phyloP scores from a whole-genome alignment of 495 filamentous ascomycete genomes.

The Astrothelium macrocarpum region DNA sequence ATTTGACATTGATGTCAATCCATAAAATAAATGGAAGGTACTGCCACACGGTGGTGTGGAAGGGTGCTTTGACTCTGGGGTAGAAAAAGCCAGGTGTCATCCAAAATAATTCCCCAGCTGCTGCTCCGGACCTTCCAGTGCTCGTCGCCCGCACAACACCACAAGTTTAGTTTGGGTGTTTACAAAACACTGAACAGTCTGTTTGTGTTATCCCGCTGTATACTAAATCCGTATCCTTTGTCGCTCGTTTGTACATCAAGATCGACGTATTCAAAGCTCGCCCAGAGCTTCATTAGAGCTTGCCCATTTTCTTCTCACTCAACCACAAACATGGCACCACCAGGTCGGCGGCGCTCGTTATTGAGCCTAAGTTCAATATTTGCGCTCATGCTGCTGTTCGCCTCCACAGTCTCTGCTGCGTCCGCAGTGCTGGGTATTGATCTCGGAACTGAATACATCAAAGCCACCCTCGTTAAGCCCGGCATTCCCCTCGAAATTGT shows the following conservation, averaged over 20 bases:
- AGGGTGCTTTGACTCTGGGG: background rate
- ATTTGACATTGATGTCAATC: background rate
- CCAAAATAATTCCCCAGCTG: background rate
- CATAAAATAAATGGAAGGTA: background rate
- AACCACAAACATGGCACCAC: conserved; percentile 18
- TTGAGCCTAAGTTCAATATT: conserved; percentile 29
- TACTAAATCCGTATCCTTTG: background rate
- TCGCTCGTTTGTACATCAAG: background rate
- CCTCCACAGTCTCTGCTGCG: conserved; percentile 43
- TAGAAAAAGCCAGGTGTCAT: conserved; percentile 3
- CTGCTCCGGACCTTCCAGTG: background rate
- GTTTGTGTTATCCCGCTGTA: background rate
- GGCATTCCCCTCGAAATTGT: conserved; percentile 98
- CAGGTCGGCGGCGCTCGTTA: conserved; percentile 14
- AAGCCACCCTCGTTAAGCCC: conserved; percentile 92
- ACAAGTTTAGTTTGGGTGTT: background rate
- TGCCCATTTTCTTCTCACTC: background rate
- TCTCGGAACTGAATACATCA: conserved; percentile 93
- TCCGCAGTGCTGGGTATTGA: conserved; percentile 81
- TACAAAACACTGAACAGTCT: background rate
- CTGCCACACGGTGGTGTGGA: background rate
- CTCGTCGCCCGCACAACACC: background rate
- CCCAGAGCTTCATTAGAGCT: background rate
- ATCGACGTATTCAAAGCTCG: background rate
- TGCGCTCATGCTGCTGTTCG: conserved; percentile 47